Base-by-base conservation (phyloP, 2,329 filamentous ascomycete genomes). In the Phialophora tarda region DNA sequence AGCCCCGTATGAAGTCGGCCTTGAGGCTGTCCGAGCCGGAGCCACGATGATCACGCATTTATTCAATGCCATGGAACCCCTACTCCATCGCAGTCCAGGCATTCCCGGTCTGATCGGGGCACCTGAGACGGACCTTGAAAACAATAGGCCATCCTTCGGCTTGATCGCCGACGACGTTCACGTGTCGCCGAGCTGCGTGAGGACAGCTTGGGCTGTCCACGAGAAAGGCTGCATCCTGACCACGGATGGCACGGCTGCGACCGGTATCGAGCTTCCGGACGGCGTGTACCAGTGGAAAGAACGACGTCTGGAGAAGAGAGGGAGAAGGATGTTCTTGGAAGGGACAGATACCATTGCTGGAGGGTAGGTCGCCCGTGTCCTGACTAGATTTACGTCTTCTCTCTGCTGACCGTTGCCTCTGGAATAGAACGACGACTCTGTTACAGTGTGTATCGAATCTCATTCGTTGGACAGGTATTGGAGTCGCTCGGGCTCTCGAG, bases 11-110 rank as follows among this genome's bases (percentile, higher is more conserved):
- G 72, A 78, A 77, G 84, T 93, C 74, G 91, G 91, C 1, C 87
- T 88, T 1, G 79, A 81, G 2, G 90, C 91, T 24, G 85, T 95
- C 2, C 82, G 81, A n/a, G 83, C 87, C 7, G 92, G 92, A 59
- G 91, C 91, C 1, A 91, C 85, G 59, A 96, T 95, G 91, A 91
- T 96, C 71, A 97, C 92, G 0, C 93, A 97, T 74, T 83, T 96
- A 1, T 97, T 96, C 85, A 97, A 97, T 76, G 93, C 92, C 28
- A 96, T 96, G 92, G 86, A 88, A 0, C 92, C 92, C 17, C 86
- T 96, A 54, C 91, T 95, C 77, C 92, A 97, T 82, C 90, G 93
- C 67, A 92, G 96, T 77, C 93, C 93, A 0, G 93, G 93, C 47
- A 87, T 96, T 72, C 96, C 96, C 75, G 93, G 93, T 34, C 86